Evolutionary conservation across 345 rosid genomes (phyloP).

Genomic region (Lepidium aucheri): DNA sequence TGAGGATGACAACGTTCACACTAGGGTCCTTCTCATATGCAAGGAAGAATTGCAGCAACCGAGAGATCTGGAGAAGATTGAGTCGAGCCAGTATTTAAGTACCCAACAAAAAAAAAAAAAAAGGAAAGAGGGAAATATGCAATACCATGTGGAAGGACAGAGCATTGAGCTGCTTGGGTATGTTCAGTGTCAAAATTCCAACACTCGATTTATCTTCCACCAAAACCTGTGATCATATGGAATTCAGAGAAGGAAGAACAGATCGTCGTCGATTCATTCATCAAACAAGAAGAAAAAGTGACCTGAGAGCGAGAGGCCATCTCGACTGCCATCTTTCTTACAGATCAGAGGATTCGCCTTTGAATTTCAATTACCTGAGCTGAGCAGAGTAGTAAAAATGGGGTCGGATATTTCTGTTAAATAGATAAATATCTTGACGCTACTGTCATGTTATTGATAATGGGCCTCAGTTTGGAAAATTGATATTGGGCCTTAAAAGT

Average conservation of each 20-base stretch:
- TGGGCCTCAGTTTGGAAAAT: background rate
- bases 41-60: conserved; percentile 48
- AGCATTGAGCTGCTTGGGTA: conserved; percentile 72
- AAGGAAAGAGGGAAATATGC: background rate
- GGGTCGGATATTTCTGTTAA: background rate
- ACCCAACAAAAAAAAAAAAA: no score
- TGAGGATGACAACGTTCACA: conserved; percentile 58
- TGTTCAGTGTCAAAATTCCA: conserved; percentile 55
- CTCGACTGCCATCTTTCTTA: no score
- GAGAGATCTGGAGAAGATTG: conserved; percentile 37
- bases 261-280: background rate
- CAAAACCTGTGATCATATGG: conserved; percentile 42
- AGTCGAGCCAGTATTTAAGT: background rate
- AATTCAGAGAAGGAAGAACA: background rate
- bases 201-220: conserved; percentile 44
- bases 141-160: conserved; percentile 53
- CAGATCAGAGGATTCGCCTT: background rate
- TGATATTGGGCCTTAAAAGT: background rate
- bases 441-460: no score
- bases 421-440: background rate
- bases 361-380: background rate
- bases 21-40: conserved; percentile 48
- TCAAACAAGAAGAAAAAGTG: background rate
- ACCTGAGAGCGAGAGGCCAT: conserved; percentile 17
- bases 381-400: background rate